phyloP scores from a whole-genome alignment of 257 asterid species.

The Solanum raphanifolium region DNA sequence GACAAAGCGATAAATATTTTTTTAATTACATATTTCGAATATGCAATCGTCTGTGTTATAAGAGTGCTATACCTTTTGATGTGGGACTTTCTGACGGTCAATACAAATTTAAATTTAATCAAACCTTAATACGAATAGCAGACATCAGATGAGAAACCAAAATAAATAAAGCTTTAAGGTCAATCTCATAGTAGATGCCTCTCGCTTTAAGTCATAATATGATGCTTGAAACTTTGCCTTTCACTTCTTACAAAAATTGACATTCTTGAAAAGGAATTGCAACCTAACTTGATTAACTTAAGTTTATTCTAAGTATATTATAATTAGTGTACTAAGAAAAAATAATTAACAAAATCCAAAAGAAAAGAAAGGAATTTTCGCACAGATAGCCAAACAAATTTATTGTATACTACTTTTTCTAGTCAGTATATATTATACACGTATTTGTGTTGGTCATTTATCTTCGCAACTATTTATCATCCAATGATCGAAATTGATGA shows the following conservation, averaged over 20 bases:
- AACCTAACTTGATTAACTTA: not conserved
- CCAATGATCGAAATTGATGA: not conserved
- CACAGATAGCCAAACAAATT: not conserved
- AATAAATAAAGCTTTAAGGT: not conserved
- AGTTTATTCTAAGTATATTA: not conserved
- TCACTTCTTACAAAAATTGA: not conserved
- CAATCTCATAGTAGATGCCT: not conserved
- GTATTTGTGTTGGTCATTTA: not conserved
- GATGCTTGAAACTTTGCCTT: not conserved
- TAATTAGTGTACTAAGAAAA: not conserved
- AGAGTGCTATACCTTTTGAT: rapidly evolving
- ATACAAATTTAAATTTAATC: not conserved
- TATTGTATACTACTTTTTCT: not conserved
- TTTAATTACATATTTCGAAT: rapidly evolving
- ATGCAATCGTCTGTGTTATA: rapidly evolving
- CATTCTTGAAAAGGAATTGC: not conserved
- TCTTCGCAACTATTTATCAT: not conserved
- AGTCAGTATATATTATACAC: not conserved
- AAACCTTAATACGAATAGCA: rapidly evolving
- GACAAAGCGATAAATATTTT: rapidly evolving
- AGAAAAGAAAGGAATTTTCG: not conserved
- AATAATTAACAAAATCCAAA: not conserved
- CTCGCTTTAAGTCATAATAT: not conserved
- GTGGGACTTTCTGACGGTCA: rapidly evolving
- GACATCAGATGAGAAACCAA: not conserved